Evolutionary conservation across 2,329 filamentous ascomycete species (phyloP), one percentile per base, ranked within the genome.

Genomic region (Alternaria angustiovoidea): DNA sequence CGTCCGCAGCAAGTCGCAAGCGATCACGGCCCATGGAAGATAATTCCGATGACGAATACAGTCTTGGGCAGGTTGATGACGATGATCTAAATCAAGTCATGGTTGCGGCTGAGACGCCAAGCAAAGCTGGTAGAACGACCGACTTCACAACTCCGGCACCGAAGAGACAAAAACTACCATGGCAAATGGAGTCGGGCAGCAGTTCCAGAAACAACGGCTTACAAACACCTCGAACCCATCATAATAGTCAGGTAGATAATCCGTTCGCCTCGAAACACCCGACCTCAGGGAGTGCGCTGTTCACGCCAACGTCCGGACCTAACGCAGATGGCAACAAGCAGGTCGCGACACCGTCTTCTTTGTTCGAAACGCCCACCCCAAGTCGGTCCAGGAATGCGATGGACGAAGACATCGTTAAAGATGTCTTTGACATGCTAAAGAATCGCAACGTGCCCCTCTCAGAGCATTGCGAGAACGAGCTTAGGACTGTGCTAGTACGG

Each of bases 391-490:
- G 64, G 14, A 66, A 74, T 24, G 61, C 65, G 4, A 30, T 51
- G 7, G 46, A 47, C 8, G 65, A 68, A 4, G 66, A 69, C 43
- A 51, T 78, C 1, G 64, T 68, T 2, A 61, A 51, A 6, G 80
- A 86, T 49, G 79, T 89, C 41, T 80, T 88, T 75, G 65, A 69
- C 1, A 69, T 89, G 5, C 80, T 90, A 1, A 75, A 75, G 14
- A 77, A 75, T 42, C 79, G 83, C 56, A 69, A 76, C 8, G 63
- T 88, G 16, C 77, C 80, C 16, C 52, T 78, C 5, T 34, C 46
- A 28, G 49, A 61, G 7, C 43, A 65, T 5, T 61, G 66, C 5
- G 59, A 67, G 16, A 61, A 39, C 1, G 62, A 61, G 4, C 63
- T 79, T n/a, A 67, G 38, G 18, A 57, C 42, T 7, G 47, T 78